Evolutionary conservation across 129 eudicot species (phyloP).

Genomic region (Flaveria robusta): DNA sequence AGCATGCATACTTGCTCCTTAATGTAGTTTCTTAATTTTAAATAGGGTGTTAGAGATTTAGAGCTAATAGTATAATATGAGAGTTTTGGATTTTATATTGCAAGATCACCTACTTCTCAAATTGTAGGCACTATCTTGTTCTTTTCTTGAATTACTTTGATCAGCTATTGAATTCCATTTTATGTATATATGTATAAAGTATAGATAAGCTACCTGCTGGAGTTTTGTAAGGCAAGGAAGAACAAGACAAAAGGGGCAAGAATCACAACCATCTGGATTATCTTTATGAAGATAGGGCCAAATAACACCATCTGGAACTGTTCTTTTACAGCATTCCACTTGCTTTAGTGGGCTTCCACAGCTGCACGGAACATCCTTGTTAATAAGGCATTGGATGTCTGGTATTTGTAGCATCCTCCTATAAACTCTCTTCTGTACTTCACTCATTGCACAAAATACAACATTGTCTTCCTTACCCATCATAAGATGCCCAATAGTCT

Average conservation of each 20-base stretch:
- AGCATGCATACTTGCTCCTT: neutral
- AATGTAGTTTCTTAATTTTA: neutral
- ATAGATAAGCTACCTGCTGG: slow-evolving; percentile 64
- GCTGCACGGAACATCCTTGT: slow-evolving; percentile 78
- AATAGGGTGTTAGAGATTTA: neutral
- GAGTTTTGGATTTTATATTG: neutral
- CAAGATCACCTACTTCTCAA: neutral
- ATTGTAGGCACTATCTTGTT: too few relatives aligned
- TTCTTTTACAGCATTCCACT: slow-evolving; percentile 87
- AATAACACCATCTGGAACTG: slow-evolving; percentile 74
- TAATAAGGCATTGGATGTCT: slow-evolving; percentile 77
- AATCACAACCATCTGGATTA: slow-evolving; percentile 89
- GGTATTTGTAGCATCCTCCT: slow-evolving; percentile 76
- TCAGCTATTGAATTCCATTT: neutral
- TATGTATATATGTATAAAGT: neutral
- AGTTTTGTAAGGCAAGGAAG: slow-evolving; percentile 96
- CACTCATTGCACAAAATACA: slow-evolving; percentile 96
- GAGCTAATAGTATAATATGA: neutral
- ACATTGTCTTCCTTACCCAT: slow-evolving; percentile 98
- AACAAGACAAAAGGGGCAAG: slow-evolving; percentile 85
- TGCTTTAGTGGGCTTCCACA: slow-evolving; percentile 97
- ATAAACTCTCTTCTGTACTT: slow-evolving; percentile 83
- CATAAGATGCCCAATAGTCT: slow-evolving; percentile 93
- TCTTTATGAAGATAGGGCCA: slow-evolving; percentile 92
- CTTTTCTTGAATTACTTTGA: neutral